Conservation (phyloP, 495 filamentous ascomycete genomes). For the Neurospora tetraspora region DNA sequence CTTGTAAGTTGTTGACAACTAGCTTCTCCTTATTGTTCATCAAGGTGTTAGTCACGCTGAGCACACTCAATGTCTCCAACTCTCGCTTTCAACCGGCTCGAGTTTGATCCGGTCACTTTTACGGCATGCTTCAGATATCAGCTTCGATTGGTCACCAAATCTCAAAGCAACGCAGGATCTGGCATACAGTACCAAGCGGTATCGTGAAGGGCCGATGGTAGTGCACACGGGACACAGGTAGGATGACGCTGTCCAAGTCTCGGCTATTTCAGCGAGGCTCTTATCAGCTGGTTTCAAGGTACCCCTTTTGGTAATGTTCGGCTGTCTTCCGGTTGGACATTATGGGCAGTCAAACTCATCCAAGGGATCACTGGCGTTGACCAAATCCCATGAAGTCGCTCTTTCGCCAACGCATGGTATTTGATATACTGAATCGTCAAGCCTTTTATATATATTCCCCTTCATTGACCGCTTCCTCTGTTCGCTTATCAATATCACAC, state of each 20-base stretch:
- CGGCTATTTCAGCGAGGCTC: neutral
- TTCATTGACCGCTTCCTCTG: neutral
- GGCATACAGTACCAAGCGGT: neutral
- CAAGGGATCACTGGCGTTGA: neutral
- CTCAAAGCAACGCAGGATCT: neutral
- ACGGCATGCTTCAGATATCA: neutral
- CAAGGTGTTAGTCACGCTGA: neutral
- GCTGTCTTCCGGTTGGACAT: neutral
- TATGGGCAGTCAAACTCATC: neutral
- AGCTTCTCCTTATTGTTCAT: neutral
- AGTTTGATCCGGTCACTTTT: neutral
- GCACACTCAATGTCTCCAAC: neutral
- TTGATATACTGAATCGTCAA: neutral
- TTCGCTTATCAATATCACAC: neutral
- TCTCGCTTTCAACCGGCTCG: neutral
- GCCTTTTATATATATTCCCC: neutral
- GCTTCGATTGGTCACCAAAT: neutral
- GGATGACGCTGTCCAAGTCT: neutral
- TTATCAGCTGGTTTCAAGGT: neutral
- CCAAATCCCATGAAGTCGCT: neutral
- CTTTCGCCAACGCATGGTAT: neutral
- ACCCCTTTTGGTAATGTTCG: neutral
- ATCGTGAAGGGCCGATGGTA: neutral
- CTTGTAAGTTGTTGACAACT: neutral
- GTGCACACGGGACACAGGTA: neutral